These are phyloP conservation scores for Saccharomyces hybrid DNA, from an alignment of 1,139 yeast species.

Conservation along the genomic window DNA sequence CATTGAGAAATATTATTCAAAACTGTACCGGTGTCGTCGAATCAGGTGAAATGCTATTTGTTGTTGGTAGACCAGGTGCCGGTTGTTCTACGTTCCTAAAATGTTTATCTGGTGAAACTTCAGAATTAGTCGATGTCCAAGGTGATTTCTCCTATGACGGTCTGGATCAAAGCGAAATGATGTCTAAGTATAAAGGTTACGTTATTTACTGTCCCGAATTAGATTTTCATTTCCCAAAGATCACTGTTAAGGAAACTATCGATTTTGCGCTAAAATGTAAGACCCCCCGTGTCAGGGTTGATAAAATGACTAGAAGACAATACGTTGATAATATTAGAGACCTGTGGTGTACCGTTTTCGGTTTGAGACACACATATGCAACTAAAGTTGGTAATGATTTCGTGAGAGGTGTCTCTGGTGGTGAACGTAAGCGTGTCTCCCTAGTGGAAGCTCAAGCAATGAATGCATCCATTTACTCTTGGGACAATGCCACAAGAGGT, in stretches of 20 bases:
- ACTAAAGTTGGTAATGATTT: constrained; percentile 57
- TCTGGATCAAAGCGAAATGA: constrained; percentile 42
- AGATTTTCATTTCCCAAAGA: constrained; percentile 56
- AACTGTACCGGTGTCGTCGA: constrained; percentile 41
- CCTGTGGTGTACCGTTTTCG: constrained; percentile 49
- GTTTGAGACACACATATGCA: constrained; percentile 47
- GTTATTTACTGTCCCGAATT: constrained; percentile 55
- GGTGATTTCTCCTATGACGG: constrained; percentile 50
- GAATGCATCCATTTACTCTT: constrained; percentile 51
- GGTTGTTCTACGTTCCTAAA: constrained; percentile 56
- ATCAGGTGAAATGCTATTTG: constrained; percentile 54
- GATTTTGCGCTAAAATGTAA: constrained; percentile 53
- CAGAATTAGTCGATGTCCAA: constrained; percentile 36
- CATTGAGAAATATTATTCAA: constrained; percentile 40
- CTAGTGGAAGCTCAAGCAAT: constrained; percentile 57
- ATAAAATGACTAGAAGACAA: constrained; percentile 41
- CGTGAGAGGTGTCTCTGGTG: constrained; percentile 59
- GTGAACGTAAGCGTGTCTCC: constrained; percentile 58
- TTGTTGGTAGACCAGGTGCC: constrained; percentile 61
- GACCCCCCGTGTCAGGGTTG: constrained; percentile 50
- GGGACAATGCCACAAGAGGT: constrained; percentile 81
- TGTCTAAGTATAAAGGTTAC: constrained; percentile 42
- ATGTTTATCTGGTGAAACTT: constrained; percentile 46
- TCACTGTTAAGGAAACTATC: constrained; percentile 57
- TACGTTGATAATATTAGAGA: constrained; percentile 44